Conservation (phyloP, 768 basidiomycete species). For the Suillus tomentosus region DNA sequence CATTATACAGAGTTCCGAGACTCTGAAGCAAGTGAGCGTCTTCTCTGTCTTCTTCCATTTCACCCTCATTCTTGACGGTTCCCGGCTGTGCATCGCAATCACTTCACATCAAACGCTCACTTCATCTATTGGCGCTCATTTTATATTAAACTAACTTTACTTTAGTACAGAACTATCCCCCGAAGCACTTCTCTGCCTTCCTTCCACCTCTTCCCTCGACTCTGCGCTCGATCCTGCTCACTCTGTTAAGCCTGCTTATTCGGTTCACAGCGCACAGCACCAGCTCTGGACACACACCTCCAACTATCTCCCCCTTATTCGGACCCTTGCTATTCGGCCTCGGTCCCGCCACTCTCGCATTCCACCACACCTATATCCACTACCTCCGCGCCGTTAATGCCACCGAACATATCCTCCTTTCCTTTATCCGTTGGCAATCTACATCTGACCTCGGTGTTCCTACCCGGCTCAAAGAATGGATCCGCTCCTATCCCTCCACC, state of each 20-base stretch:
- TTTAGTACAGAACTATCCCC: conserved; percentile 63
- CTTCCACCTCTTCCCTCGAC: conserved; percentile 53
- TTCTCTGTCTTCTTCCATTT: conserved; percentile 18
- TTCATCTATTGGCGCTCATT: background rate
- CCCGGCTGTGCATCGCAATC: conserved; percentile 22
- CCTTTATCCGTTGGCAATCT: conserved; percentile 80
- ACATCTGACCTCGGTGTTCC: conserved; percentile 62
- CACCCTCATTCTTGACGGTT: conserved; percentile 21
- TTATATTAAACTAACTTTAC: conserved; percentile 11
- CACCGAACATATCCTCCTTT: conserved; percentile 90
- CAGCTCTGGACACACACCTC: conserved; percentile 87
- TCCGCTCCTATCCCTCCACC: conserved; percentile 85
- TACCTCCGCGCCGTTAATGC: conserved; percentile 86
- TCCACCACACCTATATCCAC: conserved; percentile 59
- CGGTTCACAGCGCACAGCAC: conserved; percentile 83
- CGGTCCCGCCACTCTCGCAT: conserved; percentile 49
- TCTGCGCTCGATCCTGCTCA: conserved; percentile 60
- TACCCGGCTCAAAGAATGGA: conserved; percentile 87
- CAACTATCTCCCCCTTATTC: conserved; percentile 86
- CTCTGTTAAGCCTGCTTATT: conserved; percentile 78
- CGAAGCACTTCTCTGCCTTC: conserved; percentile 72
- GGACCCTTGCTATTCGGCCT: conserved; percentile 90
- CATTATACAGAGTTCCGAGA: conserved; percentile 80
- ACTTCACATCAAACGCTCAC: conserved; percentile 9
- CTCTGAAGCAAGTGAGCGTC: conserved; percentile 72